Evolutionary conservation across 441 rosid species (phyloP), one percentile per base, ranked within the genome.

Genomic region (Gossypium davidsonii): DNA sequence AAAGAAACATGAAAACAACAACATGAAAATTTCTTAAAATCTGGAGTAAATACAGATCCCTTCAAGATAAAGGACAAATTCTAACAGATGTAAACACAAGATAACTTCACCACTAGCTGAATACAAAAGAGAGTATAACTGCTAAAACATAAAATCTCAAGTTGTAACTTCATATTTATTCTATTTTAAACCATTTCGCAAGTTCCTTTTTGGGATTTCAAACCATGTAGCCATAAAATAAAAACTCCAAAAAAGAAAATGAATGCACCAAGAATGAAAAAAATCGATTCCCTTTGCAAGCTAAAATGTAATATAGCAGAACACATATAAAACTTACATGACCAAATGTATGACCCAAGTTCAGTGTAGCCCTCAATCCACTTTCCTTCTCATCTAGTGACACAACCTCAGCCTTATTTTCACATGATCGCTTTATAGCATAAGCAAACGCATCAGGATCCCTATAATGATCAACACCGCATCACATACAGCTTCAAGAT

Each of bases 331-430:
- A 75, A 79, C 93, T 89, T 73, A 95, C 99, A 85, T 93, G 99
- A 76, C 98, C 99, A 86, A 95, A 93, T 7, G 99, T 95, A 81
- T 95, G 99, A 71, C 99, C 99, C 78, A 95, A 80, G 79, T 95
- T 95, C 76, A 95, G 74, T 39, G 98, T 95, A 60, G 98, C 99
- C 75, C 97, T 80, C 75, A 95, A 49, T 79, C 98, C 97, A 74
- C 98, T 84, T 84, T 95, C 99, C 75, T 89, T 95, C 89, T 95
- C 99, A 77, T 95, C 98, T 70, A 91, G 87, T 72, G 99, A 95
- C 46, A 95, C 98, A 71, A 95, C 96, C 83, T 93, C 93, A 10
- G 96, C 97, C 83, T 95, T 95, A 82, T 93, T 95, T 84, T 93
- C 97, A 79, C 99, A 95, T 7, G 99, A 95, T 1, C 91, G 88